Percentiles rank a stretch among this genome's conserved stretches.
These are phyloP conservation scores for Penicillium sp. DNA, from an alignment of 2,329 filamentous ascomycete species.

Conservation along the genomic window DNA sequence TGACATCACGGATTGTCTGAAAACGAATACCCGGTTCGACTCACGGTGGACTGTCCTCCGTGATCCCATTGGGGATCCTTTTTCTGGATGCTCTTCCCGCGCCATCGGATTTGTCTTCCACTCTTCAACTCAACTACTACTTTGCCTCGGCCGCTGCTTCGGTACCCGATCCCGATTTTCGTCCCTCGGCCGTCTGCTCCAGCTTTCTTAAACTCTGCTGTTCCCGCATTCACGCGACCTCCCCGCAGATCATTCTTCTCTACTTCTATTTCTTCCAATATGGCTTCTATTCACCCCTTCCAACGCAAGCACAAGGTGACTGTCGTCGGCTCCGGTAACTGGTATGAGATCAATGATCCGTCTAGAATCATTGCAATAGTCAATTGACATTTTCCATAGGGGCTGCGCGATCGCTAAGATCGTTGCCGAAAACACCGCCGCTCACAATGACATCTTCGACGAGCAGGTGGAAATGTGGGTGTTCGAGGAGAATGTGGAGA, in stretches of 20 bases:
- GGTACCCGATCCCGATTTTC: conserved; percentile 18
- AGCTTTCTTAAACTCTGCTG: conserved; percentile 13
- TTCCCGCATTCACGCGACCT: conserved; percentile 9
- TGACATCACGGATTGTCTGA: conserved; percentile 14
- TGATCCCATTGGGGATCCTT: conserved; percentile 9
- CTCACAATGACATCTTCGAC: conserved; percentile 75
- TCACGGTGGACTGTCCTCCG: too few species aligned
- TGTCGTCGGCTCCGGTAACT: conserved; percentile 93
- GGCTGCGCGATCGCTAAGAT: conserved; percentile 97
- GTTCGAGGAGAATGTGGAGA: conserved; percentile 80
- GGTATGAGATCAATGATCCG: conserved; percentile 48
- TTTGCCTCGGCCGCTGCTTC: conserved; percentile 28
- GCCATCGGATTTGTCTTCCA: conserved; percentile 25
- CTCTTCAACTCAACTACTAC: conserved; percentile 15
- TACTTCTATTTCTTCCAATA: conserved; percentile 23
- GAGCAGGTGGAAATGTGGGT: conserved; percentile 97
- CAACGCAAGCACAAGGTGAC: conserved; percentile 48
- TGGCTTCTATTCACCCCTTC: conserved; percentile 30
- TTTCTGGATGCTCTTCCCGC: not conserved
- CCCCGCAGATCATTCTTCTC: conserved; percentile 20
- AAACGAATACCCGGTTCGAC: conserved; percentile 10
- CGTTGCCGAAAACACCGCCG: conserved; percentile 81
- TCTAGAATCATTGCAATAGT: too few species aligned
- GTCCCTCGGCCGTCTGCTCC: conserved; percentile 10
- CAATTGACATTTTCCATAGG: conserved; percentile 67